These are phyloP conservation scores for Domatiomyces globalis DNA, from an alignment of 2,329 filamentous ascomycete species.

Conservation along the genomic window DNA sequence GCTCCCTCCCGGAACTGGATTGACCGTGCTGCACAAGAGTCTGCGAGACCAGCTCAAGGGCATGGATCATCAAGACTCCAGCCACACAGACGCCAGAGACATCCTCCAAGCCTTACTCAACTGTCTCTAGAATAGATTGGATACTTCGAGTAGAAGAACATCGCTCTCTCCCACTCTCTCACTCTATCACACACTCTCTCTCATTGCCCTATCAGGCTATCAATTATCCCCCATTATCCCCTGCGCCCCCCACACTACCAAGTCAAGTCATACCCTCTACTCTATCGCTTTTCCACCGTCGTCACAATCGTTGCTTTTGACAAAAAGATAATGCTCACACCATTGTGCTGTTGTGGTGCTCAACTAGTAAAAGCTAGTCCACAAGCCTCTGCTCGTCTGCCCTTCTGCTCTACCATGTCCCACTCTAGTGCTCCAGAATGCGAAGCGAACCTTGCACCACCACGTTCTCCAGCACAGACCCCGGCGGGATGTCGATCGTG, in stretches of 20 bases:
- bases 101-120: not conserved
- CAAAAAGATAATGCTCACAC: not conserved
- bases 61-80: conserved; percentile 26
- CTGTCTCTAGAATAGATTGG: not conserved
- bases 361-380: not conserved
- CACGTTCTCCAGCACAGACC: conserved; percentile 95
- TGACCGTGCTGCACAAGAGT: conserved; percentile 50
- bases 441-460: conserved; percentile 94
- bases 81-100: not conserved
- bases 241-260: no score
- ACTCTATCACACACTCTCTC: not conserved
- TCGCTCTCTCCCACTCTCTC: not conserved
- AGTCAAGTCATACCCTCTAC: not conserved
- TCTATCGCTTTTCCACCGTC: not conserved
- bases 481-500: conserved; percentile 94
- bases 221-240: not conserved
- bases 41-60: conserved; percentile 54
- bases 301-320: not conserved
- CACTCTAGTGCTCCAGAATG: conserved; percentile 48
- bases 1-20: conserved; percentile 17
- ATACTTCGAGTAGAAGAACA: no score
- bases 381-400: not conserved
- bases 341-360: not conserved
- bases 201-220: not conserved
- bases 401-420: not conserved